Evolutionary conservation across 2,329 filamentous ascomycete genomes (phyloP), one percentile per base, ranked within the genome.

Genomic region (Lachnellula suecica): DNA sequence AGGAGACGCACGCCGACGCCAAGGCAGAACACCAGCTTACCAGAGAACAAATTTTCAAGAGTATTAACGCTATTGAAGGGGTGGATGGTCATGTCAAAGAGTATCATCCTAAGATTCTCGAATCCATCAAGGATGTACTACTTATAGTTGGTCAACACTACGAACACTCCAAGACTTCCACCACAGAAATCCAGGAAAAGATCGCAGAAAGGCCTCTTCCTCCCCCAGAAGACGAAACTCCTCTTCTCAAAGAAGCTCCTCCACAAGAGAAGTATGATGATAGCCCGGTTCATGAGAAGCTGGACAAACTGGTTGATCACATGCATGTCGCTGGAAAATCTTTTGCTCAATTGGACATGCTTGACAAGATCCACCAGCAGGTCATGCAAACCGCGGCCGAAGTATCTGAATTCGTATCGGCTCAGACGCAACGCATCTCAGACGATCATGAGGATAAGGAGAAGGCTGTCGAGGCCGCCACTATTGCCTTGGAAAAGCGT

Each of bases 361-460:
- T 99, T 4, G 91, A 97, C 60, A 83, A 91, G 68, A 94, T 97
- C 46, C 91, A 97, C 64, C 81, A 88, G 59, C 89, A 96, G 61
- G 91, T 99, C 51, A 83, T 90, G 67, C 80, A 85, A 53, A 96
- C 91, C 1, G 91, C 93, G 1, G 83, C 85, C 19, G 91, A 95
- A 66, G 86, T 99, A 49, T 87, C 88, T 2, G 83, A 87, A 38
- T 96, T 97, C 67, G 81, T 97, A 19, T 81, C 86, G 2, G 77
- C 78, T 2, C 92, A 96, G 68, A 88, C 84, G 20, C 83, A 86
- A 65, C 82, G 88, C 20, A 88, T 90, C 56, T 78, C 82, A 1
- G 82, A 93, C 56, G 89, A 92, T 37, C 85, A 91, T 55, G 89
- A 94, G 58, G 85, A 87, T 44, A 88, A 85, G 56, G 87, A 91